Conservation (phyloP, 2,329 filamentous ascomycete genomes). For the Aurifilum marmelostoma region DNA sequence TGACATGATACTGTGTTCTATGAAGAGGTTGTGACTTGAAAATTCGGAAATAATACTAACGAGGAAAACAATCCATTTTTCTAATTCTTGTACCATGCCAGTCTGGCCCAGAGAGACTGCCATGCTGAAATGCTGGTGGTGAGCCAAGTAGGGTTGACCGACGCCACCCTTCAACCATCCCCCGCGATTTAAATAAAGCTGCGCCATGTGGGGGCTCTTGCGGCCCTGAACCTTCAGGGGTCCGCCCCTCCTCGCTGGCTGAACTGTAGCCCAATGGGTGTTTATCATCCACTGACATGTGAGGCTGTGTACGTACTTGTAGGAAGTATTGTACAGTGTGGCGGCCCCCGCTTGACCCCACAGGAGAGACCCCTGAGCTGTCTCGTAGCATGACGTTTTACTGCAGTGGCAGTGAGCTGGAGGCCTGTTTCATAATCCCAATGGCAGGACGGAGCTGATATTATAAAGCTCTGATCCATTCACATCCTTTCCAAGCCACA, state of each 20-base stretch:
- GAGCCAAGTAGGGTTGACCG: too few relatives aligned
- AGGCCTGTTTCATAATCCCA: constrained; percentile 25
- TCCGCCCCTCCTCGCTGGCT: not conserved
- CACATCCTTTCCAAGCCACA: too few relatives aligned
- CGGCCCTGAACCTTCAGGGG: not conserved
- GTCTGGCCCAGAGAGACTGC: too few relatives aligned
- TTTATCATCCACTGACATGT: not conserved
- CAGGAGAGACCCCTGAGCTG: constrained; percentile 23
- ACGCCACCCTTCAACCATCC: not conserved
- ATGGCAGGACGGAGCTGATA: constrained; percentile 9
- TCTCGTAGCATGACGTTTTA: constrained; percentile 24
- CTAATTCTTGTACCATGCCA: too few relatives aligned
- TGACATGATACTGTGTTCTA: too few relatives aligned
- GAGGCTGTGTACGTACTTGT: not conserved
- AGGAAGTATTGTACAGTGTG: not conserved
- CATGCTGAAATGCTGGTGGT: not conserved
- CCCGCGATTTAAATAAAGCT: not conserved
- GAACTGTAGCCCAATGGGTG: not conserved
- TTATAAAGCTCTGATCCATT: not conserved
- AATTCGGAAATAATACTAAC: too few relatives aligned
- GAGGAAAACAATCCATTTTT: too few relatives aligned
- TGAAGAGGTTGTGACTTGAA: too few relatives aligned
- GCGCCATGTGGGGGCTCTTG: not conserved
- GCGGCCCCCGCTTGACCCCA: constrained; percentile 18
- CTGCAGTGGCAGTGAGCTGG: constrained; percentile 5